These are phyloP conservation scores for Hypoxylon trugodes DNA, from an alignment of 495 filamentous ascomycete genomes.

Conservation along the genomic window DNA sequence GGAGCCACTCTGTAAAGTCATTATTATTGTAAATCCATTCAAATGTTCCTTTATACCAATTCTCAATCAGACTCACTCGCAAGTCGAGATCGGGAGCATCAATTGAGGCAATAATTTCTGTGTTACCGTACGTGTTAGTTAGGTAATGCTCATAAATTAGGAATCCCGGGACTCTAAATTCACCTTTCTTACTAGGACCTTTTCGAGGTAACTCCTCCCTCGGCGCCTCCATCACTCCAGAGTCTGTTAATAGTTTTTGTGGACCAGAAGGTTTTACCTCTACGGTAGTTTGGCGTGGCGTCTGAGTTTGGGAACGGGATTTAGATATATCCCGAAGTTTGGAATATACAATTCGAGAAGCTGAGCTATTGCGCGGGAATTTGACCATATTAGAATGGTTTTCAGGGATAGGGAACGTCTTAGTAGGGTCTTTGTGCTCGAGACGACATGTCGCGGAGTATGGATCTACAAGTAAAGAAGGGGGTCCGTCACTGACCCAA, in stretches of 20 bases:
- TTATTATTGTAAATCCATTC: neutral
- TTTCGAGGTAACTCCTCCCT: too few species aligned
- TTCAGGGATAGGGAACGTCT: constrained; percentile 16
- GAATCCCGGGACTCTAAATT: neutral
- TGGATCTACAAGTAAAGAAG: too few species aligned
- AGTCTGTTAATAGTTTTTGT: too few species aligned
- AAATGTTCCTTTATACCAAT: neutral
- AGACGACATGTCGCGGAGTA: neutral
- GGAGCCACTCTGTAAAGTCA: constrained; percentile 7
- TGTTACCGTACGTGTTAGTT: too few species aligned
- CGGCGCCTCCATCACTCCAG: too few species aligned
- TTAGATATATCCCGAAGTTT: neutral
- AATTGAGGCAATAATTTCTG: neutral
- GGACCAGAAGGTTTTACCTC: too few species aligned
- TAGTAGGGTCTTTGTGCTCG: neutral
- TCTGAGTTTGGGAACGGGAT: too few species aligned
- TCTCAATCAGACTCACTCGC: neutral
- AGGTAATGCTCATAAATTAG: neutral
- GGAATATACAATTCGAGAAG: neutral
- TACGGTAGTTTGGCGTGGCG: too few species aligned
- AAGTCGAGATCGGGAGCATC: neutral
- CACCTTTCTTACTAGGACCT: too few species aligned
- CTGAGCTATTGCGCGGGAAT: neutral
- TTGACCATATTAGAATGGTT: constrained; percentile 33
- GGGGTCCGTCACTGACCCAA: too few species aligned